phyloP scores from a whole-genome alignment of 192 early-diverging fungal species.

The Gonapodya prolifera region DNA sequence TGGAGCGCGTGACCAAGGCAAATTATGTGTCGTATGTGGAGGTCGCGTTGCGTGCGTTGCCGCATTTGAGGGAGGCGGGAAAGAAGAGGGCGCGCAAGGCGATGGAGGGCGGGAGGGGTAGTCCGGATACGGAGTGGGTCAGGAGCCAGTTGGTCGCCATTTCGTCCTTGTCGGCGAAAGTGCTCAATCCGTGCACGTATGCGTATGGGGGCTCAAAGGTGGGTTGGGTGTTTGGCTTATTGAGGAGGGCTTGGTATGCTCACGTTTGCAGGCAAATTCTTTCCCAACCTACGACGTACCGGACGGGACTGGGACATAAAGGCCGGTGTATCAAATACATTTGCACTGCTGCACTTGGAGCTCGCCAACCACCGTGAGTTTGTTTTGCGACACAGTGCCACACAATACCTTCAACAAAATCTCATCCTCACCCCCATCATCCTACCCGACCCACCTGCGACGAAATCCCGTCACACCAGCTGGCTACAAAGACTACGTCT shows the following conservation, averaged over 20 bases:
- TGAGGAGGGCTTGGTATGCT: too few species aligned
- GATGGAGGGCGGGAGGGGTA: not conserved
- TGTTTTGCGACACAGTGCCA: too few species aligned
- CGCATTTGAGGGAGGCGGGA: not conserved
- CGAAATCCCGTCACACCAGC: not conserved
- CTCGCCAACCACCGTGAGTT: not conserved
- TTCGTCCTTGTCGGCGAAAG: not conserved
- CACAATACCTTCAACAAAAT: too few species aligned
- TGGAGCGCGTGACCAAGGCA: not conserved
- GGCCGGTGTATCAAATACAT: not conserved
- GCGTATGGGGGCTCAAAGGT: not conserved
- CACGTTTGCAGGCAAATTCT: too few species aligned
- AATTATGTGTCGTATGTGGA: slow-evolving; percentile 1
- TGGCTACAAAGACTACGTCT: not conserved
- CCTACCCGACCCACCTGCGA: not conserved
- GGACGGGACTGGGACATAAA: not conserved
- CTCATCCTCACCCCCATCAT: not conserved
- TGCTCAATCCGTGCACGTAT: not conserved
- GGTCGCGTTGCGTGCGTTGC: not conserved
- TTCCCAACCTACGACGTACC: too few species aligned
- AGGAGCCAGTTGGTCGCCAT: not conserved
- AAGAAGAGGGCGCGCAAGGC: not conserved
- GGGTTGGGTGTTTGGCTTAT: too few species aligned
- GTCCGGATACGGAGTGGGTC: too few species aligned
- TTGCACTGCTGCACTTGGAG: not conserved